Evolutionary conservation across 2,329 filamentous ascomycete species (phyloP).

Genomic region (Colletotrichum sp.): DNA sequence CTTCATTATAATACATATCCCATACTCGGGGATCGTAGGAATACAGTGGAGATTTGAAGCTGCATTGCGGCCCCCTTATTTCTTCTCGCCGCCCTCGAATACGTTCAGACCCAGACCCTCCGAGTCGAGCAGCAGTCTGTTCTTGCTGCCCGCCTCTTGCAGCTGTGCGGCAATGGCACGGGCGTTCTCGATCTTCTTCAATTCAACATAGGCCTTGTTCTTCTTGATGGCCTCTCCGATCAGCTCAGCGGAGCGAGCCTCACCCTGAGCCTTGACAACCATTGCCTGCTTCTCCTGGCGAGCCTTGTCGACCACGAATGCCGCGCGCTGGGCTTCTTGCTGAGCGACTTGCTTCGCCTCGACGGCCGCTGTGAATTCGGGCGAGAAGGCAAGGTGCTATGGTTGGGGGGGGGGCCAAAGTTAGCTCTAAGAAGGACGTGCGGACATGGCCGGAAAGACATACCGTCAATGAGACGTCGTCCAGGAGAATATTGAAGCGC

Average conservation of each 20-base stretch:
- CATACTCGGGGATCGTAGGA: neutral
- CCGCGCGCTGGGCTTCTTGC: constrained; percentile 95
- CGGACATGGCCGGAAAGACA: constrained; percentile 28
- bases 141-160: constrained; percentile 84
- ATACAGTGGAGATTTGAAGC: constrained; percentile 54
- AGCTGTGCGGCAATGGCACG: constrained; percentile 85
- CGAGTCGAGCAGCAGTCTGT: constrained; percentile 92
- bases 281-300: constrained; percentile 99
- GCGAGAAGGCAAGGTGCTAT: constrained; percentile 74
- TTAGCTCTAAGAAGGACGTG: constrained; percentile 26
- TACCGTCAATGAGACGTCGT: constrained; percentile 97
- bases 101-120: constrained; percentile 93
- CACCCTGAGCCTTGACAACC: constrained; percentile 98
- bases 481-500: constrained; percentile 95
- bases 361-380: constrained; percentile 75
- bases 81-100: constrained; percentile 57
- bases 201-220: constrained; percentile 93
- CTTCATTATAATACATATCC: constrained; percentile 20
- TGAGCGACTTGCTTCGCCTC: constrained; percentile 78
- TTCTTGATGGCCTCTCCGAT: constrained; percentile 99
- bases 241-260: constrained; percentile 95
- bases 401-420: neutral
- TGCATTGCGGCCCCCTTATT: constrained; percentile 35
- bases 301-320: constrained; percentile 98
- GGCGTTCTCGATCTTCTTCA: constrained; percentile 98